Conservation (phyloP, 2,329 filamentous ascomycete species). For the Hypoxylon sp. region DNA sequence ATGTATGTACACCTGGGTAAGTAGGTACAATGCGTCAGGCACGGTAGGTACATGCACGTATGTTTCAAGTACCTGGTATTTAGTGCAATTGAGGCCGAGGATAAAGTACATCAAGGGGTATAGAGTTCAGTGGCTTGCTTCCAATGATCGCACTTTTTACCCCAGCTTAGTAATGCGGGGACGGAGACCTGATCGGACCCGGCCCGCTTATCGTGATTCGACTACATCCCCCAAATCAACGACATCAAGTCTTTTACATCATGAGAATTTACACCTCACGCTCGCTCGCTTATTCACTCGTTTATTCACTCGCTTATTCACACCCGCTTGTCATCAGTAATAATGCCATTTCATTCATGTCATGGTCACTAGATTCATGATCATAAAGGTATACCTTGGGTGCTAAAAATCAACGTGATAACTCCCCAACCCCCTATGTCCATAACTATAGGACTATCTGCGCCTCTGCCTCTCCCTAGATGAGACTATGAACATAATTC, state of each 20-base stretch:
- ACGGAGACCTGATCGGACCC: background rate
- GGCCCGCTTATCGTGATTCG: constrained; percentile 24
- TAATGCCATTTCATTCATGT: background rate
- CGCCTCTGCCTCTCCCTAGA: too few relatives aligned
- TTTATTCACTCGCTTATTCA: background rate
- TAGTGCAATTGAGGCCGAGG: background rate
- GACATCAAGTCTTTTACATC: background rate
- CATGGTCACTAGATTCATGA: background rate
- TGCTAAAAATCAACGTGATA: background rate
- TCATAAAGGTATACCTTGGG: background rate
- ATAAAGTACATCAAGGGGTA: background rate
- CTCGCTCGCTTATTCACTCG: background rate
- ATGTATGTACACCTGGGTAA: too few relatives aligned
- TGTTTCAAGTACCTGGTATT: background rate
- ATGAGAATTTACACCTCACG: background rate
- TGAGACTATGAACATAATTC: too few relatives aligned
- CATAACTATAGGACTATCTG: too few relatives aligned
- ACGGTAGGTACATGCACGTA: background rate
- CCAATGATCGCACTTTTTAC: background rate
- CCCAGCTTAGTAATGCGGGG: constrained; percentile 20
- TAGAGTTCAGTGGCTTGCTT: too few relatives aligned
- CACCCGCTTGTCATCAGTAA: background rate
- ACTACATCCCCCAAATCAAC: constrained; percentile 31
- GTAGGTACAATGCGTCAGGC: background rate
- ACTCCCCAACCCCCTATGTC: background rate